Evolutionary conservation across 495 filamentous ascomycete species (phyloP).

Genomic region (Bacidia gigantensis): DNA sequence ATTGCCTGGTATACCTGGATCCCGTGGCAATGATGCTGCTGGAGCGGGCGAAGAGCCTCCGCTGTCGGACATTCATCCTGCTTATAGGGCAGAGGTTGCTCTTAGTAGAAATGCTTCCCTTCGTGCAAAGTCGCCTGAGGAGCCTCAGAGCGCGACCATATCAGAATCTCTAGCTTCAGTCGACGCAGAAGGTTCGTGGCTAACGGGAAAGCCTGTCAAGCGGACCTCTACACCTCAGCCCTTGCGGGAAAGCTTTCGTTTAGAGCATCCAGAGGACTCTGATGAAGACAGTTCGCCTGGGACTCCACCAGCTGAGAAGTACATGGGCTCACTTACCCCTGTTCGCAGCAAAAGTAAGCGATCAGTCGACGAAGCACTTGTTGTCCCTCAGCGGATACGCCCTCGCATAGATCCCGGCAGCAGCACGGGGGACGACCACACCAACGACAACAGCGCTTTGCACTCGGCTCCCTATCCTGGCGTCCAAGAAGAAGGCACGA

Average conservation of each 20-base stretch:
- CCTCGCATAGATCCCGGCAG: conserved; percentile 9
- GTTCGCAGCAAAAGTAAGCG: conserved; percentile 10
- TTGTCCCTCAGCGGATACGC: conserved; percentile 11
- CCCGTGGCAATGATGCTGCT: conserved; percentile 9
- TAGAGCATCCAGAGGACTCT: conserved; percentile 33
- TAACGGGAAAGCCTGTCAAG: conserved; percentile 54
- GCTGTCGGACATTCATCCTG: conserved; percentile 19
- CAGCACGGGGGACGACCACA: conserved; percentile 20
- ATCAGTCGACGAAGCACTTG: conserved; percentile 5
- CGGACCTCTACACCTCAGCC: conserved; percentile 36
- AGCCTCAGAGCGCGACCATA: conserved; percentile 25
- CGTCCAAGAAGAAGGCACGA: conserved; percentile 22
- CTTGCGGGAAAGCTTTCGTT: conserved; percentile 31
- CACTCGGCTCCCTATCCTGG: conserved; percentile 1
- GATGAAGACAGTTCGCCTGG: conserved; percentile 38
- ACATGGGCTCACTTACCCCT: conserved; percentile 13
- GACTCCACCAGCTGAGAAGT: conserved; percentile 20
- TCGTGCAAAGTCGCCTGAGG: conserved; percentile 13
- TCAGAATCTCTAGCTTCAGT: conserved; percentile 72
- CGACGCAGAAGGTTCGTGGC: conserved; percentile 86
- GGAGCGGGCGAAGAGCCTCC: conserved; percentile 5
- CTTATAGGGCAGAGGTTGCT: conserved; percentile 19
- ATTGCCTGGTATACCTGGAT: conserved; percentile 14
- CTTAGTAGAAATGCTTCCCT: conserved; percentile 19
- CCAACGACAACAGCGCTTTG: conserved; percentile 18